These are phyloP conservation scores for Tuber magnatum DNA, from an alignment of 495 filamentous ascomycete genomes.

Conservation along the genomic window DNA sequence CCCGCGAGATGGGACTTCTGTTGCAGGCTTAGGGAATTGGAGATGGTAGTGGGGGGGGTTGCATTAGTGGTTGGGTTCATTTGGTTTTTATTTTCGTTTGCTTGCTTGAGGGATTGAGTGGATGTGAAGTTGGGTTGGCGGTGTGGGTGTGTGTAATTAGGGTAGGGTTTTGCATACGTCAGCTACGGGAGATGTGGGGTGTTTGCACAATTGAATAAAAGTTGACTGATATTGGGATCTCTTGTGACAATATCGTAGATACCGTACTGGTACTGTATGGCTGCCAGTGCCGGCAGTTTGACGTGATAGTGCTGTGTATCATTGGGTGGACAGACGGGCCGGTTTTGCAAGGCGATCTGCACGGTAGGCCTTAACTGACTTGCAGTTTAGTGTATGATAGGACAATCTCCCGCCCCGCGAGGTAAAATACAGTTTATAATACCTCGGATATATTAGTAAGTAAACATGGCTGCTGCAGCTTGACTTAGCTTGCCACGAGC, in stretches of 20 bases:
- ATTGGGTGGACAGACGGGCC: background rate
- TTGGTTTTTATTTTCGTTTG: background rate
- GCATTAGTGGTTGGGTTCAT: slow-evolving; percentile 4
- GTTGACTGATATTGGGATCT: background rate
- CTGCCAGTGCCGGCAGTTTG: background rate
- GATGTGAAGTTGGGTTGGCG: background rate
- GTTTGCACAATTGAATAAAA: background rate
- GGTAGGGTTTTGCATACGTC: background rate
- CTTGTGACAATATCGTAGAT: background rate
- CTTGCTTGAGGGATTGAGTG: background rate
- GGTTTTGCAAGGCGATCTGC: background rate
- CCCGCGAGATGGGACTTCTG: background rate
- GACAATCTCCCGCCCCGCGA: background rate
- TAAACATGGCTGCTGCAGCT: background rate
- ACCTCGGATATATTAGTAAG: background rate
- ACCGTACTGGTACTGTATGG: background rate
- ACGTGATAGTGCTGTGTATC: background rate
- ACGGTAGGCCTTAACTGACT: background rate
- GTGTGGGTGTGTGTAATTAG: background rate
- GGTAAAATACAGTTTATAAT: background rate
- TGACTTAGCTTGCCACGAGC: background rate
- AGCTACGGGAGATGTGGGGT: background rate
- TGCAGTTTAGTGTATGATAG: background rate
- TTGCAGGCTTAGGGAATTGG: background rate
- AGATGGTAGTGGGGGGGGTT: background rate